Percentiles rank a stretch among this genome's conserved stretches.
phyloP scores from a whole-genome alignment of 2,329 filamentous ascomycete genomes.

The Paramyrothecium sp. region DNA sequence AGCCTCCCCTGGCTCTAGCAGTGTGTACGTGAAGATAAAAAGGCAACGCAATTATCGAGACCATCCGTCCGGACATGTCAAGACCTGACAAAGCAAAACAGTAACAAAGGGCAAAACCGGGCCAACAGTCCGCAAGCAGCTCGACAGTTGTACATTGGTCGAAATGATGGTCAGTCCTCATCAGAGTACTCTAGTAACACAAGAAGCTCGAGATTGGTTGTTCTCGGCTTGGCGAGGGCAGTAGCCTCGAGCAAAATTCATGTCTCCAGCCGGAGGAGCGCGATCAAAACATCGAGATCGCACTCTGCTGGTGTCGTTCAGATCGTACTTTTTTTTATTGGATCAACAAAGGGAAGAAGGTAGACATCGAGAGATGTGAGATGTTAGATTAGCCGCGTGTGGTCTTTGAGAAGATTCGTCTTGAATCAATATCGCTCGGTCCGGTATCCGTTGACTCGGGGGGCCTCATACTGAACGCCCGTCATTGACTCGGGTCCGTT shows the following conservation, averaged over 20 bases:
- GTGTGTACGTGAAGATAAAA: neutral
- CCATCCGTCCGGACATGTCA: neutral
- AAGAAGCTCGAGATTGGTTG: slow-evolving; percentile 8
- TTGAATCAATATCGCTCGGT: slow-evolving; percentile 32
- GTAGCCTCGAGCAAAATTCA: neutral
- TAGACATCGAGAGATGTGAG: slow-evolving; percentile 1
- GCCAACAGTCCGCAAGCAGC: neutral
- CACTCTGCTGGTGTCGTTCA: neutral
- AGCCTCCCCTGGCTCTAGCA: neutral
- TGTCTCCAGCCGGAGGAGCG: neutral
- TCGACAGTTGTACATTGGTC: slow-evolving; percentile 12
- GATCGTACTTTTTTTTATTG: slow-evolving; percentile 20
- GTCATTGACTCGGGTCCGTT: slow-evolving; percentile 61
- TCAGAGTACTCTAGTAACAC: slow-evolving; percentile 17
- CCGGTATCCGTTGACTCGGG: slow-evolving; percentile 46
- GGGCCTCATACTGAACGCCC: slow-evolving; percentile 60
- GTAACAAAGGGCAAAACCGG: neutral
- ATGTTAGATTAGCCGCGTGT: neutral
- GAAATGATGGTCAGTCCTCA: slow-evolving; percentile 3
- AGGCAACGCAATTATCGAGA: neutral
- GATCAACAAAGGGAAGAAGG: slow-evolving; percentile 14
- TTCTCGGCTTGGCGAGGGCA: neutral
- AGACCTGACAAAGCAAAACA: neutral
- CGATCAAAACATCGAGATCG: slow-evolving; percentile 8
- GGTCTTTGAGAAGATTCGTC: neutral